Percentiles rank a stretch among this genome's conserved stretches.
Conservation (phyloP, 2,329 filamentous ascomycete genomes). For the Fusarium vanettenii region DNA sequence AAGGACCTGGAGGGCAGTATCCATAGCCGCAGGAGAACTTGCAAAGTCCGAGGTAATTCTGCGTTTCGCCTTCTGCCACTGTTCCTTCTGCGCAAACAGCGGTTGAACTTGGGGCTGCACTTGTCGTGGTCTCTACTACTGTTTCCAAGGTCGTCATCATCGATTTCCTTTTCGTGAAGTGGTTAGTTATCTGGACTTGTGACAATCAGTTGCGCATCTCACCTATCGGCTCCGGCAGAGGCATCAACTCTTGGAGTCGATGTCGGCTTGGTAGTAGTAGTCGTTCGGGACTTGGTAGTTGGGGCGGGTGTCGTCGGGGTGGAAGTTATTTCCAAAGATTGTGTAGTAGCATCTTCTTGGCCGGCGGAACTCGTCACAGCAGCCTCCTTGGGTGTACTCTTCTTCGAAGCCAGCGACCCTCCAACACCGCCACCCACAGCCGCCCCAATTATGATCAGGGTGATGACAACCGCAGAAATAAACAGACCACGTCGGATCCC, state of each 20-base stretch:
- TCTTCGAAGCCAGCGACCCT: neutral
- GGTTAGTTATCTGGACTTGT: neutral
- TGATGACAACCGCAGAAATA: neutral
- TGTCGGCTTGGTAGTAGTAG: neutral
- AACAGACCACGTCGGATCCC: neutral
- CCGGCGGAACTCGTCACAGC: neutral
- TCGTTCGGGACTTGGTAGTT: neutral
- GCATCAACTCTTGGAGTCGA: neutral
- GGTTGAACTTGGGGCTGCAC: slow-evolving; percentile 1
- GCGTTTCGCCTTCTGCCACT: slow-evolving; percentile 13
- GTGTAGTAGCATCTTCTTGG: neutral
- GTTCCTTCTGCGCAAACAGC: slow-evolving; percentile 13
- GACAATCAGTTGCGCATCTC: neutral
- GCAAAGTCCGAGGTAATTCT: slow-evolving; percentile 22
- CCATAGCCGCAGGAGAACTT: slow-evolving; percentile 22
- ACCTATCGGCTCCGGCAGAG: neutral
- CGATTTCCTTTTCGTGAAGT: neutral
- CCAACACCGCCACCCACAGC: neutral
- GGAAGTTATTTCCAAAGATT: neutral
- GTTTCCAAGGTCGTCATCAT: neutral
- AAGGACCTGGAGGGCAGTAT: slow-evolving; percentile 26
- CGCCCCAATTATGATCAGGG: neutral
- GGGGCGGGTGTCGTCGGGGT: neutral
- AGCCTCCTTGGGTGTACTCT: neutral
- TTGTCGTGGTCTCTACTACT: neutral